Evolutionary conservation across 2,329 filamentous ascomycete species (phyloP), one percentile per base, ranked within the genome.

Genomic region (Zalaria obscura): DNA sequence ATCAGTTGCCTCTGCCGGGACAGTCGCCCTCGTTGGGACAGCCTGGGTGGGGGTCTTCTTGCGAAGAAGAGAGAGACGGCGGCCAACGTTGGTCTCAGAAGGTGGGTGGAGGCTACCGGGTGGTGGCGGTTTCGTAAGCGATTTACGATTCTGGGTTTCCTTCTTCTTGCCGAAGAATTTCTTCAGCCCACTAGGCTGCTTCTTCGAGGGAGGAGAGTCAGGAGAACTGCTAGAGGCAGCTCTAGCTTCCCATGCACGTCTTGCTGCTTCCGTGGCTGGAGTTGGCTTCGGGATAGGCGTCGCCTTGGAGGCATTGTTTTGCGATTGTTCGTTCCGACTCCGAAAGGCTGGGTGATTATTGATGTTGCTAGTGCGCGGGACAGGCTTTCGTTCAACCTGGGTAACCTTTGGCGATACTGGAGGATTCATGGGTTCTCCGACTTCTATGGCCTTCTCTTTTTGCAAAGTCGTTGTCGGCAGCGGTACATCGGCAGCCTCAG

Each of bases 101-200:
- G 55, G 54, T n/a, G 50, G 50, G 6, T 29, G 38, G 38, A 35
- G 42, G 11, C 9, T 38, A 40, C 32, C 6, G 26, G 35, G 35
- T 26, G 29, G 10, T 9, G 25, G 6, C n/a, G 25, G 10, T 29
- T 18, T 7, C 25, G 36, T 10, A 8, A 38, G 26, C 25, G 38
- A 27, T 41, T 39, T 8, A 32, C 53, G 48, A 27, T 48, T 62
- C 54, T 45, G 72, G 66, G 45, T 51, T 52, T 77, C 78, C 61
- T 76, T 80, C 50, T 66, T 68, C 50, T 76, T 72, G 37, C 70
- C 69, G 52, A 83, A 83, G 35, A 83, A 65, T 59, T 80, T 81
- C 47, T 72, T 73, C 50, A 83, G 69, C 10, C 76, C 74, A 25
- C 54, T 48, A 47, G 64, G 66, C 54, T 66, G 50, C 53, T 67